Evolutionary conservation across 2,329 filamentous ascomycete genomes (phyloP).

Genomic region (Cercospora canescens): DNA sequence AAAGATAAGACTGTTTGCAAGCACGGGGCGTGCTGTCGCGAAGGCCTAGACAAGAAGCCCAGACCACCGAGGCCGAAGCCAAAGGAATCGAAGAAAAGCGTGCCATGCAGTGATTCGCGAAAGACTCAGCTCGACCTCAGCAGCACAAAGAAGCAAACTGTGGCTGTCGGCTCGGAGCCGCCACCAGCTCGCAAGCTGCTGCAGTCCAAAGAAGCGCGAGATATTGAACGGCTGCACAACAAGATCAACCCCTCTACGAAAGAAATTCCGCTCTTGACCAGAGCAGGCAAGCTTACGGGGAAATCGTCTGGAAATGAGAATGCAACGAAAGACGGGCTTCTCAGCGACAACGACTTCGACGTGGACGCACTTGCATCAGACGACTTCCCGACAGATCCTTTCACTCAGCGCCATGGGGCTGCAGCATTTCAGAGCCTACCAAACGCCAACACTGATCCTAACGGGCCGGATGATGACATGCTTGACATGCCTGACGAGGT

Average conservation of each 20-base stretch:
- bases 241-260: conserved; percentile 26
- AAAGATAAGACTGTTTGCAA: conserved; percentile 62
- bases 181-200: conserved; percentile 5
- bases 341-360: conserved; percentile 25
- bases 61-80: conserved; percentile 50
- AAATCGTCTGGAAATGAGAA: neutral
- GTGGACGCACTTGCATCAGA: conserved; percentile 14
- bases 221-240: conserved; percentile 28
- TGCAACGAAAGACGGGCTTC: neutral
- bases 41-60: conserved; percentile 67
- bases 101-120: conserved; percentile 23
- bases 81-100: conserved; percentile 31
- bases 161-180: neutral
- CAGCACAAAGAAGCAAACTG: conserved; percentile 21
- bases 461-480: conserved; percentile 23
- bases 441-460: neutral
- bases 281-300: neutral
- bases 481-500: conserved; percentile 17
- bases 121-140: conserved; percentile 33
- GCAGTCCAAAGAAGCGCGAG: conserved; percentile 17
- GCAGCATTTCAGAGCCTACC: neutral
- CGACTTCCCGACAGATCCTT: conserved; percentile 13
- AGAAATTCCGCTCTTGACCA: conserved; percentile 14
- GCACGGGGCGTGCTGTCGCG: conserved; percentile 67
- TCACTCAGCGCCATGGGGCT: neutral